These are phyloP conservation scores for Asterionellopsis glacialis DNA, from an alignment of 108 stramenopile species.

Conservation along the genomic window DNA sequence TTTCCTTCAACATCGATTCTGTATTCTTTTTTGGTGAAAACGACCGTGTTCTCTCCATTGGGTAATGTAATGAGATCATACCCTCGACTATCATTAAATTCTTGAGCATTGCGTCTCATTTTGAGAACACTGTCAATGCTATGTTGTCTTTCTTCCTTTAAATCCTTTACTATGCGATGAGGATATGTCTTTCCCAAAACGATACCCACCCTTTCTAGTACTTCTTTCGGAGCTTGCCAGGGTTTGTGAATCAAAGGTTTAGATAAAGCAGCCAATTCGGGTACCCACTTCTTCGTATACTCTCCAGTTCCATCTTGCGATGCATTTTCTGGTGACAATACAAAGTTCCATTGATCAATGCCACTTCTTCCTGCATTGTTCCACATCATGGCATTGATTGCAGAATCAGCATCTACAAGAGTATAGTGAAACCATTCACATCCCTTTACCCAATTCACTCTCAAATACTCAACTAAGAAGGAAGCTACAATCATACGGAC, in stretches of 20 bases:
- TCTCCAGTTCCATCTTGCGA: constrained; percentile 38
- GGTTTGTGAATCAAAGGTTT: constrained; percentile 24
- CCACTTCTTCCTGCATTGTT: constrained; percentile 42
- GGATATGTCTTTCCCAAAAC: constrained; percentile 27
- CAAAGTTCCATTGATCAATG: constrained; percentile 44
- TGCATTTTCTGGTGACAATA: constrained; percentile 26
- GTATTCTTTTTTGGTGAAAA: constrained; percentile 41
- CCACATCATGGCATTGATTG: constrained; percentile 59
- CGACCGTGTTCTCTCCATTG: constrained; percentile 21
- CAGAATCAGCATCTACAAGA: constrained; percentile 44
- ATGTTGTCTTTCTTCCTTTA: constrained; percentile 20
- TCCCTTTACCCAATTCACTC: constrained; percentile 41
- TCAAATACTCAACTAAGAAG: constrained; percentile 36
- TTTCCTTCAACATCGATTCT: constrained; percentile 21
- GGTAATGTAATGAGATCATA: constrained; percentile 33
- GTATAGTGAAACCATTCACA: constrained; percentile 53
- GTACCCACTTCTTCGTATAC: constrained; percentile 33
- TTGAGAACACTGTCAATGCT: constrained; percentile 24
- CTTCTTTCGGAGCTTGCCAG: constrained; percentile 24
- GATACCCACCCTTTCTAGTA: constrained; percentile 14
- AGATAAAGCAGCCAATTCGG: constrained; percentile 22
- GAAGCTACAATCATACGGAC: constrained; percentile 43
- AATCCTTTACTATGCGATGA: constrained; percentile 18
- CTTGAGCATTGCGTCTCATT: constrained; percentile 22
- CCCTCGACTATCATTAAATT: constrained; percentile 17